Evolutionary conservation across 2,329 filamentous ascomycete species (phyloP).

Genomic region (Madurella fahalii): DNA sequence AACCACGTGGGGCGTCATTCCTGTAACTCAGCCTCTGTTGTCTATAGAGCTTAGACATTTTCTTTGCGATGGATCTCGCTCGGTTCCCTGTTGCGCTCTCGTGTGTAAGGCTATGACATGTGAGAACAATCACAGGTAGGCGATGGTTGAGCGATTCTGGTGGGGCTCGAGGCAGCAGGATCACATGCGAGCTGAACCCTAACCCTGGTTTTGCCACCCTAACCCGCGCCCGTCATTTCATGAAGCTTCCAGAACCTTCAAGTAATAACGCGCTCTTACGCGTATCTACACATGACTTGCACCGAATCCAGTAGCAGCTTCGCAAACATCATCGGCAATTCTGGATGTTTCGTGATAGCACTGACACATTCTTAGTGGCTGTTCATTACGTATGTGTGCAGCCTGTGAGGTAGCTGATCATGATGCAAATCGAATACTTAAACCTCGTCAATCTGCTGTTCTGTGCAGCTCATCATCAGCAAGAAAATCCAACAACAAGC

Average conservation of each 20-base stretch:
- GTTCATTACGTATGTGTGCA: neutral
- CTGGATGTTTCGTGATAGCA: conserved; percentile 10
- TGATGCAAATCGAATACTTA: conserved; percentile 4
- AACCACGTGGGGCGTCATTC: too few species aligned
- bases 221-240: neutral
- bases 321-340: conserved; percentile 12
- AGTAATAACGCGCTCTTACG: neutral
- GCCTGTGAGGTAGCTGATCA: neutral
- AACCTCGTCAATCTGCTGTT: conserved; percentile 3
- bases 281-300: neutral
- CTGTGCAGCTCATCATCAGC: conserved; percentile 6
- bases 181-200: neutral
- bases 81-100: too few species aligned
- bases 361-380: conserved; percentile 2
- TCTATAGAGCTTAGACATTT: too few species aligned
- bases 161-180: too few species aligned
- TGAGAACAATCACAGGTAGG: too few species aligned
- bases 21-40: too few species aligned
- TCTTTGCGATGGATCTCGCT: too few species aligned
- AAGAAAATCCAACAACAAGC: conserved; percentile 1
- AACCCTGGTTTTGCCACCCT: neutral
- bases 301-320: conserved; percentile 3
- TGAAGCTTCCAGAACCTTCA: conserved; percentile 1
- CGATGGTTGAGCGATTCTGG: too few species aligned
- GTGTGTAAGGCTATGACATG: too few species aligned